These are phyloP conservation scores for Aethionema arabicum DNA, from an alignment of 345 rosid genomes.

Conservation along the genomic window DNA sequence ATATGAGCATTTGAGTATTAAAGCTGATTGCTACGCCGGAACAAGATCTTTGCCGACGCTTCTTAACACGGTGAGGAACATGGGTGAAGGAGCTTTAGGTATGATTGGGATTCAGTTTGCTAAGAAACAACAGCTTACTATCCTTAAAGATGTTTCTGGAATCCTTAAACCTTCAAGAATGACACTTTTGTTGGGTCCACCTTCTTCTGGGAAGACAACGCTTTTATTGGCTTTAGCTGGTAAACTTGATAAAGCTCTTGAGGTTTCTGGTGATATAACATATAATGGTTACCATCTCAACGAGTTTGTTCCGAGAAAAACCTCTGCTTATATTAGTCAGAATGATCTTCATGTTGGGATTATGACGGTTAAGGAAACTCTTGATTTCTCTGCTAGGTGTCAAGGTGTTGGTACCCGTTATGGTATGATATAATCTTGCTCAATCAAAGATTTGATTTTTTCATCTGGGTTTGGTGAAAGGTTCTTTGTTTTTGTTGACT, in stretches of 20 bases:
- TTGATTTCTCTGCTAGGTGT: conserved; percentile 84
- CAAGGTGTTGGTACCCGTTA: conserved; percentile 80
- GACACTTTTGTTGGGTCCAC: conserved; percentile 76
- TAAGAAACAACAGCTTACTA: conserved; percentile 58
- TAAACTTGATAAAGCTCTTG: conserved; percentile 55
- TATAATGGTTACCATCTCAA: conserved; percentile 60
- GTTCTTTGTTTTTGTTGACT: background rate
- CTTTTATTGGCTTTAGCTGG: conserved; percentile 76
- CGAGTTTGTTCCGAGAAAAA: conserved; percentile 74
- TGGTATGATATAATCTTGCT: conserved; percentile 39
- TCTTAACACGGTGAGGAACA: conserved; percentile 54
- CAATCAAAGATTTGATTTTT: background rate
- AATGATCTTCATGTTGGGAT: conserved; percentile 79
- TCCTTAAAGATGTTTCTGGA: conserved; percentile 66
- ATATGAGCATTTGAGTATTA: conserved; percentile 53
- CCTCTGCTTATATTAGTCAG: conserved; percentile 81
- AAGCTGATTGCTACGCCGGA: conserved; percentile 68
- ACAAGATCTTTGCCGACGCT: conserved; percentile 76
- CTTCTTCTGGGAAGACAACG: conserved; percentile 83
- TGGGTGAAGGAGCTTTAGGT: conserved; percentile 56
- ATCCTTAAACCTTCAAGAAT: conserved; percentile 73
- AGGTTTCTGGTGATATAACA: conserved; percentile 57
- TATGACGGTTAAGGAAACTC: conserved; percentile 79
- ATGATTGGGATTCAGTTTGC: conserved; percentile 56
- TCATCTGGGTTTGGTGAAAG: background rate